Evolutionary conservation across 768 basidiomycete genomes (phyloP).

Genomic region (Boletus pseudo-olivaceus): DNA sequence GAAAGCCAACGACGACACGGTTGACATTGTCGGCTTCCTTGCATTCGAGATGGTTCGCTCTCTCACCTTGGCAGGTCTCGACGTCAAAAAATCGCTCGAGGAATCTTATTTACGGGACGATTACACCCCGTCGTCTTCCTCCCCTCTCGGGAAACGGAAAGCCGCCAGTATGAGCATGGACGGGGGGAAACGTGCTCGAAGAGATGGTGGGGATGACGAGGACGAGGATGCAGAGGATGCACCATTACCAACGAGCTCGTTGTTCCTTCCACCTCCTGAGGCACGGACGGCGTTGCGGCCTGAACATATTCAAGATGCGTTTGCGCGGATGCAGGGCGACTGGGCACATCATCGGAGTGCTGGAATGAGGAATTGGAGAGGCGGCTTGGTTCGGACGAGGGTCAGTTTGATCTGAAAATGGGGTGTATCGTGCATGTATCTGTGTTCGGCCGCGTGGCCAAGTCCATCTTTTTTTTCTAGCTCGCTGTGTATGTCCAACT

Average conservation of each 20-base stretch:
- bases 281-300: constrained; percentile 74
- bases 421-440: background rate
- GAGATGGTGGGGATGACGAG: constrained; percentile 49
- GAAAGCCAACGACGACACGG: constrained; percentile 88
- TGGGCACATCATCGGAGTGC: constrained; percentile 79
- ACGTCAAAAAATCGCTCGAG: constrained; percentile 77
- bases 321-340: constrained; percentile 83
- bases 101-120: constrained; percentile 67
- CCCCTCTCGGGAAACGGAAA: constrained; percentile 72
- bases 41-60: constrained; percentile 97
- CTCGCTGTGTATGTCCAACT: background rate
- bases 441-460: too few species aligned
- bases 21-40: constrained; percentile 96
- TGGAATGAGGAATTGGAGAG: constrained; percentile 87
- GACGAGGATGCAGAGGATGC: constrained; percentile 59
- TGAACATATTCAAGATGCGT: constrained; percentile 89
- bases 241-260: constrained; percentile 60
- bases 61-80: constrained; percentile 82
- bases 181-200: constrained; percentile 43
- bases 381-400: constrained; percentile 74
- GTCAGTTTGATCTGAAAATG: constrained; percentile 65
- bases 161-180: constrained; percentile 44
- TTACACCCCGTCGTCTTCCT: constrained; percentile 41
- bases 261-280: constrained; percentile 82
- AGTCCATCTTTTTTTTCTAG: background rate